Conservation (phyloP, 345 rosid genomes). For the Fremontodendron californicum region DNA sequence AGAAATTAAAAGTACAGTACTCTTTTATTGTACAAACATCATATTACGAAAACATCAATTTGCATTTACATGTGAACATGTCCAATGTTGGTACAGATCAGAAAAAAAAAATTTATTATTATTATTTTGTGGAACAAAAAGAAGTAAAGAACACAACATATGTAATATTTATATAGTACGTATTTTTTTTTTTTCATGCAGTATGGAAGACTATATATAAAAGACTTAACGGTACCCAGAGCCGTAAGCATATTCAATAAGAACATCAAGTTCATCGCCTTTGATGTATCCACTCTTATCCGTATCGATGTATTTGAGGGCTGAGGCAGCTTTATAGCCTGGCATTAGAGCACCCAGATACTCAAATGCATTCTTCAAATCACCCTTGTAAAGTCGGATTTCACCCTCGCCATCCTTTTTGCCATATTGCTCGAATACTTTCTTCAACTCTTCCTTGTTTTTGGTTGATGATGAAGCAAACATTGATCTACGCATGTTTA, state of each 20-base stretch:
- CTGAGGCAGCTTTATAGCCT: neutral
- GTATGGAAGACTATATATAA: neutral
- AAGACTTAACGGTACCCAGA: neutral
- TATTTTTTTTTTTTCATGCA: neutral
- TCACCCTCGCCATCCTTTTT: neutral
- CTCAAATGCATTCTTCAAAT: neutral
- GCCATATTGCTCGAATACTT: neutral
- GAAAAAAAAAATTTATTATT: neutral
- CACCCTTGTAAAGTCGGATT: neutral
- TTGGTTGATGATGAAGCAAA: neutral
- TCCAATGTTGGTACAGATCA: neutral
- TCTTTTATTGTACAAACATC: neutral
- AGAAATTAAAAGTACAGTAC: neutral
- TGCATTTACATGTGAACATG: neutral
- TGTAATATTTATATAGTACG: neutral
- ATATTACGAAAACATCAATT: neutral
- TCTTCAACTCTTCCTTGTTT: neutral
- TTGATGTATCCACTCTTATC: neutral
- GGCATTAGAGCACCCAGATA: conserved; percentile 1
- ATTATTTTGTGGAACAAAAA: neutral
- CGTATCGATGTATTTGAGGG: neutral
- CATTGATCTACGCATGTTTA: neutral
- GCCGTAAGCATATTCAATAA: conserved; percentile 3
- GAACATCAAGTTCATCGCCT: neutral
- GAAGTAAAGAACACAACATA: neutral